These are phyloP conservation scores for Elaeis guineensis DNA, from an alignment of 176 grass and related monocot genomes.

Conservation along the genomic window DNA sequence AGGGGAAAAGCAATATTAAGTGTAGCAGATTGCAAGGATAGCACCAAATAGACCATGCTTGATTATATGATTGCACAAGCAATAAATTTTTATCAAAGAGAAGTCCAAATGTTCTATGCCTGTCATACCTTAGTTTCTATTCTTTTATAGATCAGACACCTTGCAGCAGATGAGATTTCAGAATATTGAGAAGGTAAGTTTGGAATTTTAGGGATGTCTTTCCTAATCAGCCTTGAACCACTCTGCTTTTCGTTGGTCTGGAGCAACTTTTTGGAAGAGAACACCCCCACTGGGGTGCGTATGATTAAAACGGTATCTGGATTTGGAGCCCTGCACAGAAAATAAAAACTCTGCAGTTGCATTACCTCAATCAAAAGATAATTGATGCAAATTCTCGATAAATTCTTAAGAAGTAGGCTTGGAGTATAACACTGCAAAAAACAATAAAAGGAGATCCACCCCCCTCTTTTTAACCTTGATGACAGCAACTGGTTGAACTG, in stretches of 20 bases:
- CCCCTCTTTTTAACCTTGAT: too few relatives aligned
- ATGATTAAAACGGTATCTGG: constrained; percentile 95
- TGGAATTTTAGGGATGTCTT: constrained; percentile 45
- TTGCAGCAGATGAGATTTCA: constrained; percentile 44
- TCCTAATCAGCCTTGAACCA: constrained; percentile 81
- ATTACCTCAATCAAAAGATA: too few relatives aligned
- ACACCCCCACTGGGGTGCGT: constrained; percentile 78
- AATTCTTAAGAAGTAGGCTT: too few relatives aligned
- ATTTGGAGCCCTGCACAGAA: constrained; percentile 63
- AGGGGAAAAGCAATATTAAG: too few relatives aligned
- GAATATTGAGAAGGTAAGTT: constrained; percentile 25
- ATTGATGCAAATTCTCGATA: too few relatives aligned
- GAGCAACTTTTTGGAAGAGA: constrained; percentile 88
- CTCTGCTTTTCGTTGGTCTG: constrained; percentile 47
- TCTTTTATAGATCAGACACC: constrained; percentile 64
- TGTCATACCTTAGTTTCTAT: constrained; percentile 62
- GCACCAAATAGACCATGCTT: too few relatives aligned
- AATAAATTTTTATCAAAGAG: background rate
- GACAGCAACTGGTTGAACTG: too few relatives aligned
- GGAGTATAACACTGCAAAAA: too few relatives aligned
- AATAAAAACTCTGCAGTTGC: constrained; percentile 7
- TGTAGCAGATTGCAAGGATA: too few relatives aligned
- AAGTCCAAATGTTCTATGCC: too few relatives aligned
- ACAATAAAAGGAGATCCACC: too few relatives aligned
- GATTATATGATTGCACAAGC: background rate